A percentile compares a stretch with the other conserved stretches of the same genome.
Evolutionary conservation across 2,329 filamentous ascomycete species (phyloP).

Genomic region (Dryadomyces quercus-mongolicae): DNA sequence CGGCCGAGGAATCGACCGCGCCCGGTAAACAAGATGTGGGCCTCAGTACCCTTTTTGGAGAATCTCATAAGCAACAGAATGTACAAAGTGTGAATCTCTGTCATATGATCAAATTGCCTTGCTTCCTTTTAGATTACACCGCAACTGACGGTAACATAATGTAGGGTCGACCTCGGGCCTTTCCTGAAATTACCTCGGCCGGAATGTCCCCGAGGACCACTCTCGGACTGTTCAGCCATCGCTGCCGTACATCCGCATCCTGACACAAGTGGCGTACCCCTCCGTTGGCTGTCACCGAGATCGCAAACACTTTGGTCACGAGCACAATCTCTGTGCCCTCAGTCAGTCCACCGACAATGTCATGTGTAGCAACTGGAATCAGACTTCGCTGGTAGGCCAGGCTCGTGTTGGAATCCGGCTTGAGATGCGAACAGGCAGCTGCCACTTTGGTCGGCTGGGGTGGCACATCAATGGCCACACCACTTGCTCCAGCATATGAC

Average conservation of each 20-base stretch:
- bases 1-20: too few species aligned
- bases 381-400: slow-evolving; percentile 15
- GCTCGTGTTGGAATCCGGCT: slow-evolving; percentile 21
- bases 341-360: background rate
- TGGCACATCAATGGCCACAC: background rate
- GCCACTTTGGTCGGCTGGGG: background rate
- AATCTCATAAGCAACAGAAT: too few species aligned
- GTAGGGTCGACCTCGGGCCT: background rate
- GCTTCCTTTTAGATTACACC: too few species aligned
- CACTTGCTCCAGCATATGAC: slow-evolving; percentile 9
- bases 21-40: too few species aligned
- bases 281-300: slow-evolving; percentile 2
- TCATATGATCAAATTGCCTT: too few species aligned
- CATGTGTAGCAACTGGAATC: slow-evolving; percentile 12
- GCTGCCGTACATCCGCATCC: background rate
- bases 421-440: slow-evolving; percentile 8
- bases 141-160: background rate
- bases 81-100: too few species aligned
- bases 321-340: background rate
- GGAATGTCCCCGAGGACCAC: background rate
- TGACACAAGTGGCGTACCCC: background rate
- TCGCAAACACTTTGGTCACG: slow-evolving; percentile 6
- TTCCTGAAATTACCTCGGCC: background rate
- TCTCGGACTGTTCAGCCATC: background rate
- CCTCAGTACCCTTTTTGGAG: too few species aligned